Conservation (phyloP, 2,329 filamentous ascomycete genomes). For the Diaporthe velutina region DNA sequence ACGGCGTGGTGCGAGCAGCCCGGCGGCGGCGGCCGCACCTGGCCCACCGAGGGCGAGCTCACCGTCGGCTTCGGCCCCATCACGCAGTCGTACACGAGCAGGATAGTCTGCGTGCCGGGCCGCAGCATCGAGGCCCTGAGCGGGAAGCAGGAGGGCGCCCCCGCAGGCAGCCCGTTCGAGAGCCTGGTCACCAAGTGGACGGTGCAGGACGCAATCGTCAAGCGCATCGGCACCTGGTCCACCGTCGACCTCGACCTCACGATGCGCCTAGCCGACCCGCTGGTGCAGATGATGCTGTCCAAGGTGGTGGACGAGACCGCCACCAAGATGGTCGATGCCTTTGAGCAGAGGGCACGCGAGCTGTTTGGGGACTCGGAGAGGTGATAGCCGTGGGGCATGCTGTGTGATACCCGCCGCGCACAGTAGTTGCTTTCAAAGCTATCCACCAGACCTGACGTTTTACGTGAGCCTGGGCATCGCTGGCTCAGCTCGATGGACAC, state of each 20-base stretch:
- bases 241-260: constrained; percentile 82
- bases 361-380: constrained; percentile 56
- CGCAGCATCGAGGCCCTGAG: constrained; percentile 82
- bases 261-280: constrained; percentile 89
- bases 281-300: constrained; percentile 85
- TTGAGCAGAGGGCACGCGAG: constrained; percentile 82
- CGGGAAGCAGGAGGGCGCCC: constrained; percentile 61
- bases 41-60: constrained; percentile 82
- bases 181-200: constrained; percentile 80
- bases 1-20: constrained; percentile 75
- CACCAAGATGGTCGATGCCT: constrained; percentile 90
- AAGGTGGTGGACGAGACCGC: constrained; percentile 88
- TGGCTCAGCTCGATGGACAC: neutral
- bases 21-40: constrained; percentile 59
- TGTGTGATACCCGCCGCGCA: neutral
- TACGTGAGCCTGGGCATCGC: neutral
- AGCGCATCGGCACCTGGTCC: constrained; percentile 64
- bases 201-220: constrained; percentile 57
- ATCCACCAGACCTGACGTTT: neutral
- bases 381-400: constrained; percentile 4
- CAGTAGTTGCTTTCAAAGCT: neutral
- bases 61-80: constrained; percentile 88
- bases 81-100: constrained; percentile 85
- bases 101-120: constrained; percentile 81
- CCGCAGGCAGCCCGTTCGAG: constrained; percentile 61